phyloP scores from a whole-genome alignment of 768 basidiomycete species.

The Leccinum truebloodii region DNA sequence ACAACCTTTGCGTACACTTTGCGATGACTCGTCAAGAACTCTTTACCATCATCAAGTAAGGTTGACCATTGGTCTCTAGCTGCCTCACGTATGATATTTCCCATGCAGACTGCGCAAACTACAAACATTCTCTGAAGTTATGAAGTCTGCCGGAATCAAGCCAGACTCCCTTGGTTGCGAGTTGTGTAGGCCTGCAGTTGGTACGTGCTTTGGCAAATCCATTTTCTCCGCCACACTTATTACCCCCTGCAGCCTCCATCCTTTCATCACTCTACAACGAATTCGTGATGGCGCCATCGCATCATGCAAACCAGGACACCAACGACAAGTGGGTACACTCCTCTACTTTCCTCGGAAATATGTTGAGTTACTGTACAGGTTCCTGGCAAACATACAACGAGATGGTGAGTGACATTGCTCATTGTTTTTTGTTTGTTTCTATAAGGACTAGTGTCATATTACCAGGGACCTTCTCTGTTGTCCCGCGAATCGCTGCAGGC shows the following conservation, averaged over 20 bases:
- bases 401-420: conserved; percentile 40
- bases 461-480: conserved; percentile 62
- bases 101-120: conserved; percentile 54
- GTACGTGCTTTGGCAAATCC: conserved; percentile 24
- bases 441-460: not conserved
- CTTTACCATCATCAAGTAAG: conserved; percentile 57
- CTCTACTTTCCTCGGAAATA: not conserved
- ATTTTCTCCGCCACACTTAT: not conserved
- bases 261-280: conserved; percentile 60
- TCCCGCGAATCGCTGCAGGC: conserved; percentile 71
- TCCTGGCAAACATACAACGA: conserved; percentile 71
- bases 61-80: conserved; percentile 2
- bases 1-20: conserved; percentile 67
- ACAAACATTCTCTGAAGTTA: conserved; percentile 53
- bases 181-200: conserved; percentile 70
- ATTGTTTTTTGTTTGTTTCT: not conserved
- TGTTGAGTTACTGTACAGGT: conserved; percentile 31
- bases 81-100: not conserved
- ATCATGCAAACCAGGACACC: conserved; percentile 72
- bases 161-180: conserved; percentile 64
- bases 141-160: conserved; percentile 48
- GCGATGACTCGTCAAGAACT: conserved; percentile 63
- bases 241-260: conserved; percentile 31
- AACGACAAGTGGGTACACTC: conserved; percentile 48
- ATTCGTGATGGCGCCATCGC: conserved; percentile 58